These are phyloP conservation scores for Talaromyces sp. DNA, from an alignment of 2,329 filamentous ascomycete genomes.

Conservation along the genomic window DNA sequence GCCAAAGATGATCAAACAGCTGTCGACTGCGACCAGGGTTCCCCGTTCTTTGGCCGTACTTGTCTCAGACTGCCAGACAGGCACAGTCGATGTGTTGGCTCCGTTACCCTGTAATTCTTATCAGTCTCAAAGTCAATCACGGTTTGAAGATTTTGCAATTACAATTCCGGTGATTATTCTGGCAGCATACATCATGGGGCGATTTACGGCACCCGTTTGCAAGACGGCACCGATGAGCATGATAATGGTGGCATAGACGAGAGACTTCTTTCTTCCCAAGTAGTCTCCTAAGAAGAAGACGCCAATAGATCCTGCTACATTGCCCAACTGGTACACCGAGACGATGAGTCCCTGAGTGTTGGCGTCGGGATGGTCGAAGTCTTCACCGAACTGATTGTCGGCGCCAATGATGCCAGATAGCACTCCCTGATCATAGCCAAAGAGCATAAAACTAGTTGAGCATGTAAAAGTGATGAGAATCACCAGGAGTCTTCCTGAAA, in stretches of 20 bases:
- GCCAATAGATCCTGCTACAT: slow-evolving; percentile 30
- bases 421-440: slow-evolving; percentile 31
- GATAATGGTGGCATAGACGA: slow-evolving; percentile 41
- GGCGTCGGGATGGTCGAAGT: slow-evolving; percentile 38
- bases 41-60: not conserved
- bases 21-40: not conserved
- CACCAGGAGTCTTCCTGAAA: no score
- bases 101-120: slow-evolving; percentile 19
- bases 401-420: slow-evolving; percentile 49
- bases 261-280: slow-evolving; percentile 43
- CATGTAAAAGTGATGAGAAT: no score
- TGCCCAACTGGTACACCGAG: slow-evolving; percentile 30
- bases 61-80: slow-evolving; percentile 13
- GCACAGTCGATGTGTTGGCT: slow-evolving; percentile 1
- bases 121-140: no score
- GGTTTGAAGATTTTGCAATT: not conserved
- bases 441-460: not conserved
- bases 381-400: slow-evolving; percentile 39
- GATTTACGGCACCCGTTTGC: no score
- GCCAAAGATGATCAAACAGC: slow-evolving; percentile 3
- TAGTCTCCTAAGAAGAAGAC: slow-evolving; percentile 40
- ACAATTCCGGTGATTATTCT: slow-evolving; percentile 47
- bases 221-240: slow-evolving; percentile 45
- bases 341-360: slow-evolving; percentile 38
- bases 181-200: slow-evolving; percentile 40